These are phyloP conservation scores for Neckera pumila DNA, from an alignment of 225 moss, liverwort and hornwort genomes.

Conservation along the genomic window DNA sequence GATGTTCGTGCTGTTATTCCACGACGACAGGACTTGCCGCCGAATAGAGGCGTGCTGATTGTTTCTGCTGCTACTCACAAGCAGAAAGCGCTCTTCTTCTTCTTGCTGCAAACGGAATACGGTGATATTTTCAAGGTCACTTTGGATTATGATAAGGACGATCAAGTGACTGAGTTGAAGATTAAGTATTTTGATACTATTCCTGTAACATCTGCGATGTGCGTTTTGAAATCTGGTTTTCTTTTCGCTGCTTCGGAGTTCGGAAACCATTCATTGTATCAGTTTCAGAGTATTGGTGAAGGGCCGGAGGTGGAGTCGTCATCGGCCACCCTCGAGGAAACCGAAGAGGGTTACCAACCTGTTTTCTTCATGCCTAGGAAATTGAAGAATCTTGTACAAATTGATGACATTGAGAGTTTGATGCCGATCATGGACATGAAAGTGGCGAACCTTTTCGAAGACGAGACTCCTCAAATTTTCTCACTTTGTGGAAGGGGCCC, in stretches of 20 bases:
- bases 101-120: conserved; percentile 91
- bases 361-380: conserved; percentile 95
- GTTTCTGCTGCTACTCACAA: conserved; percentile 94
- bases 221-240: conserved; percentile 90
- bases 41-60: conserved; percentile 83
- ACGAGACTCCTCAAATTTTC: conserved; percentile 90
- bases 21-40: conserved; percentile 82
- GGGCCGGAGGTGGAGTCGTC: conserved; percentile 95
- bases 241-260: conserved; percentile 97
- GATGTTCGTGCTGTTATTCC: conserved; percentile 95
- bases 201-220: conserved; percentile 97
- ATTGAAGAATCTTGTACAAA: conserved; percentile 85
- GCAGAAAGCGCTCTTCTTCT: conserved; percentile 85
- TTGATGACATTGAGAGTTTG: conserved; percentile 95
- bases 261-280: conserved; percentile 77
- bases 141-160: conserved; percentile 76
- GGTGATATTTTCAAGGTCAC: conserved; percentile 98
- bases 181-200: conserved; percentile 78
- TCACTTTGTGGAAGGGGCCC: conserved; percentile 87
- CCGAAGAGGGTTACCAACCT: conserved; percentile 90
- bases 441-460: conserved; percentile 90
- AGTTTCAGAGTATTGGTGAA: conserved; percentile 60
- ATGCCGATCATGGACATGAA: conserved; percentile 99
- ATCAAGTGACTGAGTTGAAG: conserved; percentile 83
- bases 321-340: conserved; percentile 76